Conservation (phyloP, 148 eudicot species). For the Cornus florida region DNA sequence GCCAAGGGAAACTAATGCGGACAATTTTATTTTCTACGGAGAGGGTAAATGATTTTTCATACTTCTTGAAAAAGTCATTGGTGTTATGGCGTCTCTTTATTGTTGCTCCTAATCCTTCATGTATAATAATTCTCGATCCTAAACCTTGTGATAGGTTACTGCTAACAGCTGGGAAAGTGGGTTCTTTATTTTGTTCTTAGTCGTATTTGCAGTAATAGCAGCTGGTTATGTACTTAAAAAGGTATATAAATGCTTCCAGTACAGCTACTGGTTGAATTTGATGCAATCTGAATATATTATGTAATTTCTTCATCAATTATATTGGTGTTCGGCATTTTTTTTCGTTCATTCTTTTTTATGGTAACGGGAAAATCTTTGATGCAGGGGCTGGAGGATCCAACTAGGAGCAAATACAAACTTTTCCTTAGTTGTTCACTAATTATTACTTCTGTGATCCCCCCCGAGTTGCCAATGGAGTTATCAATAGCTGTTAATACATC, state of each 20-base stretch:
- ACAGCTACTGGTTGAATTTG: not conserved
- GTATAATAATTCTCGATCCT: constrained; percentile 13
- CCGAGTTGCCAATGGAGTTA: constrained; percentile 98
- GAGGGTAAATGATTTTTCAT: constrained; percentile 57
- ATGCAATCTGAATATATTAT: not conserved
- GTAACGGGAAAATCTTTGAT: constrained; percentile 6
- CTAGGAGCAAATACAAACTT: constrained; percentile 96
- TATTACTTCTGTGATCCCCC: constrained; percentile 96
- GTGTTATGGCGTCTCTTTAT: not conserved
- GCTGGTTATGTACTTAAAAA: constrained; percentile 98
- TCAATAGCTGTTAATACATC: constrained; percentile 99
- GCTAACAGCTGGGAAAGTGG: constrained; percentile 99
- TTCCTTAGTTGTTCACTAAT: constrained; percentile 91
- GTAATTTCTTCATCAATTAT: not conserved
- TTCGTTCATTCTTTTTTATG: not conserved
- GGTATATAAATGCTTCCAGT: constrained; percentile 39
- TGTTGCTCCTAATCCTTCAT: not conserved
- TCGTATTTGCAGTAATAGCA: constrained; percentile 91
- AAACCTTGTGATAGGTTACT: constrained; percentile 59
- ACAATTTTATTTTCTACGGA: constrained; percentile 96
- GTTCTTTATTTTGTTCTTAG: constrained; percentile 88
- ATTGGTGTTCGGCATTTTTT: not conserved
- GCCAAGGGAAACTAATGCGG: constrained; percentile 99
- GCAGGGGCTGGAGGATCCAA: constrained; percentile 97
- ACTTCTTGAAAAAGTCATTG: not conserved